A percentile compares a stretch with the other conserved stretches of the same genome.
These are phyloP conservation scores for Geotrichum carabidarum DNA, from an alignment of 1,139 yeast species.

Conservation along the genomic window DNA sequence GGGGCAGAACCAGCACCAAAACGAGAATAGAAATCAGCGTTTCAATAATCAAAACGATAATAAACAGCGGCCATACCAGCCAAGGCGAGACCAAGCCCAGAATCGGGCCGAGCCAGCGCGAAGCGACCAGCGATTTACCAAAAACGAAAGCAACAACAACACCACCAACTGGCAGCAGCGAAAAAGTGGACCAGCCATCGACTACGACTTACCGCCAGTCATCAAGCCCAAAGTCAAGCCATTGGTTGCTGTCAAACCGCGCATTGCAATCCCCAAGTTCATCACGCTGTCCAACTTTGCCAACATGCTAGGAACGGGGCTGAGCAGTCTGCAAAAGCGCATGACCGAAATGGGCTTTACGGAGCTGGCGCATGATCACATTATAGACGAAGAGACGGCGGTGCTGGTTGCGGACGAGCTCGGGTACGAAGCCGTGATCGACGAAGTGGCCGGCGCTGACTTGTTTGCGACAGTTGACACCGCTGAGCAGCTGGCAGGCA, in stretches of 20 bases:
- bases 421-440: constrained; percentile 58
- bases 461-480: constrained; percentile 48
- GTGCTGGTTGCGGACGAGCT: constrained; percentile 82
- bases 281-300: constrained; percentile 74
- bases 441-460: constrained; percentile 60
- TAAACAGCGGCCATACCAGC: background rate
- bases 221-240: constrained; percentile 21
- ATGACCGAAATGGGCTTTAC: constrained; percentile 71
- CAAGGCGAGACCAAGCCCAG: background rate
- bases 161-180: background rate
- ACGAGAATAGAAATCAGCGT: background rate
- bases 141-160: background rate
- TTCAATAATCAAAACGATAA: background rate
- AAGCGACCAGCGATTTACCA: background rate
- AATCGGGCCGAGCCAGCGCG: background rate
- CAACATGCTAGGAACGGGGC: constrained; percentile 59
- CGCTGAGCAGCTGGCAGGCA: constrained; percentile 28
- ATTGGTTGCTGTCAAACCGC: constrained; percentile 23
- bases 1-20: background rate
- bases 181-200: background rate
- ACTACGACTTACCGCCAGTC: constrained; percentile 1
- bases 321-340: constrained; percentile 53
- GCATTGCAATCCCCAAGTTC: constrained; percentile 61
- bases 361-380: constrained; percentile 67
- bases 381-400: constrained; percentile 81